Evolutionary conservation across 2,329 filamentous ascomycete species (phyloP).

Genomic region (Sclerotinia glacialis): DNA sequence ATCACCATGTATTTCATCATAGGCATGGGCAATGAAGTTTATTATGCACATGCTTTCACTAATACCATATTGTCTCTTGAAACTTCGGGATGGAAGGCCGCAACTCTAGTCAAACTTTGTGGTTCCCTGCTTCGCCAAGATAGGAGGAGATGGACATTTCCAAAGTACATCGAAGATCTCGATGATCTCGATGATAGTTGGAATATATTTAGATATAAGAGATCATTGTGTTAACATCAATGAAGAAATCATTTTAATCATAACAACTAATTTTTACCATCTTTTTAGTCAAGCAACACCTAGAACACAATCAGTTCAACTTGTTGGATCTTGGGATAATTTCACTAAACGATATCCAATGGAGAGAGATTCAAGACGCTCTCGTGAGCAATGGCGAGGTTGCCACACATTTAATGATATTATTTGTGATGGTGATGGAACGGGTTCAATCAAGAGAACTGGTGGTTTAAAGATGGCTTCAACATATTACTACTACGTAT

Average conservation of each 20-base stretch:
- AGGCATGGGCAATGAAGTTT: not conserved
- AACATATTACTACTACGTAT: conserved; percentile 93
- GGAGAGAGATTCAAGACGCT: conserved; percentile 73
- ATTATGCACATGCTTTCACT: not conserved
- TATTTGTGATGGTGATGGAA: conserved; percentile 67
- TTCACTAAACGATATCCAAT: conserved; percentile 76
- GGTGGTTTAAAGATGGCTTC: conserved; percentile 89
- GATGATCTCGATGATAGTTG: not conserved
- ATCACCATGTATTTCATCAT: not conserved
- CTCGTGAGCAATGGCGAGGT: conserved; percentile 76
- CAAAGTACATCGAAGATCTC: not conserved
- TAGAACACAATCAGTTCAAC: conserved; percentile 66
- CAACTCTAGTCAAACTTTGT: not conserved
- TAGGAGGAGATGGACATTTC: not conserved
- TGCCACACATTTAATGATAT: conserved; percentile 86
- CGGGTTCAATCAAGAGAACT: conserved; percentile 56
- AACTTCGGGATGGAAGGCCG: not conserved
- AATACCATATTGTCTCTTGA: not conserved
- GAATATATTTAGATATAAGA: conserved; percentile 5
- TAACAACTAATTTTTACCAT: conserved; percentile 15
- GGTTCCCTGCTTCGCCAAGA: not conserved
- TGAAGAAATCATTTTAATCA: not conserved
- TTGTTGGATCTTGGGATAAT: conserved; percentile 95
- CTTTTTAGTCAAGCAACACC: conserved; percentile 55
- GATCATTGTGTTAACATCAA: not conserved